Base-by-base conservation (phyloP, 345 rosid species). In the Lepidium didymum region DNA sequence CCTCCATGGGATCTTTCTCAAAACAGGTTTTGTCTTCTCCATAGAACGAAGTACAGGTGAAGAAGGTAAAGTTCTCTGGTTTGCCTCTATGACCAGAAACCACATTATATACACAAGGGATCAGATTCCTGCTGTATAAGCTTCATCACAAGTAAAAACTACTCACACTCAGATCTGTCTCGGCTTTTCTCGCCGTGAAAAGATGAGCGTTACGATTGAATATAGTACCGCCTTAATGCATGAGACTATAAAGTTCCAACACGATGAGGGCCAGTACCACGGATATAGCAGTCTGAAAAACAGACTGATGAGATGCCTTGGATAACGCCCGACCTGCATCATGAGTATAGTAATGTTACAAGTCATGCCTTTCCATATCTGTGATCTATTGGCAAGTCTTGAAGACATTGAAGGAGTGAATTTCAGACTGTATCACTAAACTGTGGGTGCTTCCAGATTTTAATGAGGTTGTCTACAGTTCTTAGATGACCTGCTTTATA, bases 261-360 rank as follows among this genome's bases (percentile, higher is more conserved):
- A 95, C 1, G 99, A 95, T 9, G 97, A 94, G 0, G 97, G 97
- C 99, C 99, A 94, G 72, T 82, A 91, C 99, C 99, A 91, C 23
- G 99, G 99, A 74, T 94, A 94, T 15, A 91, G 72, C 76, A 94
- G 80, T 56, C 99, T 79, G 64, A 94, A 94, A 73, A 91, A 91
- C 69, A 94, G 63, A 49, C 97, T 94, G n/a, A 94, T 94, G n/a
- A 94, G 79, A 72, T 86, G 99, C 52, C 99, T 87, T 18, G 96
- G 96, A 68, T 89, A 91, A 29, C 83, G 84, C 33, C 99, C 99
- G 0, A 95, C 96, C 99, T 95, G 87, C 74, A 66, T 67, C 46
- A 52, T 27, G 52, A 36, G 64, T 38, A 19, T 45, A 15, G 56
- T 0, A 12, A 41, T 34, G 52, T 69, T 67, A 59, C 27, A 33